phyloP scores from a whole-genome alignment of 352 stramenopile genomes.

The Globisporangium heterothallicum region DNA sequence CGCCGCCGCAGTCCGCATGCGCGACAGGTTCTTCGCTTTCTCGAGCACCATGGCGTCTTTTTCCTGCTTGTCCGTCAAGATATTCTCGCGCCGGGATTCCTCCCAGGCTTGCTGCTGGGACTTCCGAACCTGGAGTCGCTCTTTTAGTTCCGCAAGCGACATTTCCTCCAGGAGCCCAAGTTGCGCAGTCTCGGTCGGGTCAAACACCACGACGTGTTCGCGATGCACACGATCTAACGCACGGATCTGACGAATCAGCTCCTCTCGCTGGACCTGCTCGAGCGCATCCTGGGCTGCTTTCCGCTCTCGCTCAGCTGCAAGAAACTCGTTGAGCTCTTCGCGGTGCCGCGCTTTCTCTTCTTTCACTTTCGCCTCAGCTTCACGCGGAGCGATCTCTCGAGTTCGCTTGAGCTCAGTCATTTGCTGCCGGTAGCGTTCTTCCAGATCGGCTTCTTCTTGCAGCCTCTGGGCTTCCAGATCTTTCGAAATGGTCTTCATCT shows the following conservation, averaged over 20 bases:
- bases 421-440: constrained; percentile 48
- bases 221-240: constrained; percentile 75
- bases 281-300: constrained; percentile 56
- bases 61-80: constrained; percentile 69
- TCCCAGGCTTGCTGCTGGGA: constrained; percentile 65
- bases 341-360: constrained; percentile 55
- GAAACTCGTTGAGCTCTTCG: constrained; percentile 59
- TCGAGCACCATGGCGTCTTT: constrained; percentile 69
- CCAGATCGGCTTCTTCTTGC: constrained; percentile 44
- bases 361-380: constrained; percentile 60
- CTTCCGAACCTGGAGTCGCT: constrained; percentile 80
- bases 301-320: constrained; percentile 50
- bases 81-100: constrained; percentile 52
- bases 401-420: constrained; percentile 70
- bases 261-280: constrained; percentile 68
- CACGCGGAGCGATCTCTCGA: constrained; percentile 69
- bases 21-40: constrained; percentile 75
- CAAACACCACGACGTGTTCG: constrained; percentile 83
- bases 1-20: constrained; percentile 57
- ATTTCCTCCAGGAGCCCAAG: constrained; percentile 90
- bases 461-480: constrained; percentile 60
- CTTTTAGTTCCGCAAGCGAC: constrained; percentile 82
- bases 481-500: constrained; percentile 73
- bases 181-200: constrained; percentile 84
- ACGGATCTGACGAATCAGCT: constrained; percentile 84